These are phyloP conservation scores for Hydrangea macrophylla DNA, from an alignment of 148 eudicot genomes.

Conservation along the genomic window DNA sequence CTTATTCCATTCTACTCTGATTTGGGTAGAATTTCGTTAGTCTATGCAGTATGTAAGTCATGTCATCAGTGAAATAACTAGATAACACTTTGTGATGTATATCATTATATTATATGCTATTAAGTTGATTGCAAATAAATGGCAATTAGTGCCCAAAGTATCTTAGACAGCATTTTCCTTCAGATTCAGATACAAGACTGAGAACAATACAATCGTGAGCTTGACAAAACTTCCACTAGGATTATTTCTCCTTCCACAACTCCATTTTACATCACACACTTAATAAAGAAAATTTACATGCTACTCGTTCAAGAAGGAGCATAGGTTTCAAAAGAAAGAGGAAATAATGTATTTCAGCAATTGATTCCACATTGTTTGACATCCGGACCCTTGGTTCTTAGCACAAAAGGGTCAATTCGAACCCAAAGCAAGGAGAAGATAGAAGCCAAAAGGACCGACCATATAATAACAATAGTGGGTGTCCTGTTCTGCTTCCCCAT, in stretches of 20 bases:
- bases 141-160: not conserved
- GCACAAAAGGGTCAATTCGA: constrained; percentile 83
- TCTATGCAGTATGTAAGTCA: not conserved
- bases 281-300: constrained; percentile 20
- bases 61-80: not conserved
- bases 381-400: constrained; percentile 88
- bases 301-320: not conserved
- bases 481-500: constrained; percentile 98
- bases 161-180: constrained; percentile 1
- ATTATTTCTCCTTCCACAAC: constrained; percentile 26
- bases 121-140: constrained; percentile 2
- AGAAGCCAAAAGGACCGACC: constrained; percentile 92
- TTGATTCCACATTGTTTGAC: constrained; percentile 83
- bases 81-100: constrained; percentile 6
- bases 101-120: no score
- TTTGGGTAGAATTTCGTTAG: not conserved
- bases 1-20: not conserved
- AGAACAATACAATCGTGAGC: constrained; percentile 16
- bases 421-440: constrained; percentile 98
- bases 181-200: constrained; percentile 18
- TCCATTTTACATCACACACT: constrained; percentile 12
- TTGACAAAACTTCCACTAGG: constrained; percentile 16
- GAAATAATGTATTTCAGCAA: constrained; percentile 40
- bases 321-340: not conserved
- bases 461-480: constrained; percentile 89